Evolutionary conservation across 2,329 filamentous ascomycete genomes (phyloP).

Genomic region (Emmonsia crescens): DNA sequence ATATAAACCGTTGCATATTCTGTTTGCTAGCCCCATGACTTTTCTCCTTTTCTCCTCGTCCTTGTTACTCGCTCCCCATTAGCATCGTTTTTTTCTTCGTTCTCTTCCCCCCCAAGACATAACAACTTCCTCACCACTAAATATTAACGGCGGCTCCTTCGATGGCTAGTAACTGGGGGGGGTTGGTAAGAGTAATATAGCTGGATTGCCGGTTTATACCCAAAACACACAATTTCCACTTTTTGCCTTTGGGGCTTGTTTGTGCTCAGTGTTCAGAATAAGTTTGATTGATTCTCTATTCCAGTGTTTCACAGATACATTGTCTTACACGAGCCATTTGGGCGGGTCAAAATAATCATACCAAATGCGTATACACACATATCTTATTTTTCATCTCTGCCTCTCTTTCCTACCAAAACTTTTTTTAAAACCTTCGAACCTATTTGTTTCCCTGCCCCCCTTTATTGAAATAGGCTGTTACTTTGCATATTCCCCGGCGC

Average conservation of each 20-base stretch:
- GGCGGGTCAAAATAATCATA: not conserved
- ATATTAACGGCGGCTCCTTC: not conserved
- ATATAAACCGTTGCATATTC: not conserved
- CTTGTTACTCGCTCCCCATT: not conserved
- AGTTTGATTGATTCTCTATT: not conserved
- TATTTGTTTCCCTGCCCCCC: not conserved
- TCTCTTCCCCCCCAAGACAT: not conserved
- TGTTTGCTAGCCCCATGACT: not conserved
- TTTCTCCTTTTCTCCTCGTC: not conserved
- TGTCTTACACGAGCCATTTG: not conserved
- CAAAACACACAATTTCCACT: not conserved
- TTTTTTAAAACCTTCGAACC: not conserved
- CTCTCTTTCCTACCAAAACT: not conserved
- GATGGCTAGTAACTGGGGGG: not conserved
- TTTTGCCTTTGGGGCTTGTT: not conserved
- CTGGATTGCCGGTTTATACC: not conserved
- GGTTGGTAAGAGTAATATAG: not conserved
- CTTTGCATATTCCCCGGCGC: conserved; percentile 3
- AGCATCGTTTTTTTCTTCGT: not conserved
- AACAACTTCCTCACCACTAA: not conserved
- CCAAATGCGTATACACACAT: not conserved
- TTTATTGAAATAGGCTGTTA: not conserved
- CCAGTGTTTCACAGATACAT: not conserved
- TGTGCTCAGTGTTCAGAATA: not conserved
- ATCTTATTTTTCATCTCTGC: not conserved